Percentiles rank a stretch among this genome's conserved stretches.
phyloP scores from a whole-genome alignment of 140 eudicot species.

The Erigeron philadelphicus region DNA sequence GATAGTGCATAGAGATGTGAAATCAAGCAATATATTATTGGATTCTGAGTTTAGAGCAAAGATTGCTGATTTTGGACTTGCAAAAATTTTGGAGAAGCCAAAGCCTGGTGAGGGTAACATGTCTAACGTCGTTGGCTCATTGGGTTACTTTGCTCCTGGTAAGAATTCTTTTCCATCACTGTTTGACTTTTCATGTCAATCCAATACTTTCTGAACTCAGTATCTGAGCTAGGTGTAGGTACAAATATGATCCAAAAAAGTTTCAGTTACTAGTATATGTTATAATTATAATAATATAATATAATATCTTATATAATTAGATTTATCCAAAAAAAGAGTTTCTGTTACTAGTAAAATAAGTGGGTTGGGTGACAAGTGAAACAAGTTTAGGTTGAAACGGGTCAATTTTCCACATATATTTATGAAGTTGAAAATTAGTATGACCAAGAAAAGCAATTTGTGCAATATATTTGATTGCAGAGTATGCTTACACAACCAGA shows the following conservation, averaged over 20 bases:
- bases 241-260: not conserved
- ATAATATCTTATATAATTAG: too few species aligned
- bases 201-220: not conserved
- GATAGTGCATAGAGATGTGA: slow-evolving; percentile 69
- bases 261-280: not conserved
- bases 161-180: slow-evolving; percentile 19
- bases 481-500: slow-evolving; percentile 57
- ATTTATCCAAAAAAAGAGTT: not conserved
- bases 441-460: not conserved
- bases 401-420: not conserved
- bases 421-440: not conserved
- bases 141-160: slow-evolving; percentile 84
- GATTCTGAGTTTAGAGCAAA: slow-evolving; percentile 59
- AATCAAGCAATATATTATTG: slow-evolving; percentile 71
- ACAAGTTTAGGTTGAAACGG: not conserved
- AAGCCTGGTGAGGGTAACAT: slow-evolving; percentile 43
- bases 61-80: slow-evolving; percentile 80
- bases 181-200: slow-evolving; percentile 14
- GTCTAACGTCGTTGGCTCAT: slow-evolving; percentile 69
- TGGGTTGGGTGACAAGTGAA: not conserved
- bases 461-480: slow-evolving; percentile 29
- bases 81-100: slow-evolving; percentile 48
- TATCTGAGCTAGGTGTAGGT: not conserved
- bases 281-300: not conserved
- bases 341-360: not conserved